Evolutionary conservation across 2,329 filamentous ascomycete species (phyloP).

Genomic region (Botrytis hyacinthi): DNA sequence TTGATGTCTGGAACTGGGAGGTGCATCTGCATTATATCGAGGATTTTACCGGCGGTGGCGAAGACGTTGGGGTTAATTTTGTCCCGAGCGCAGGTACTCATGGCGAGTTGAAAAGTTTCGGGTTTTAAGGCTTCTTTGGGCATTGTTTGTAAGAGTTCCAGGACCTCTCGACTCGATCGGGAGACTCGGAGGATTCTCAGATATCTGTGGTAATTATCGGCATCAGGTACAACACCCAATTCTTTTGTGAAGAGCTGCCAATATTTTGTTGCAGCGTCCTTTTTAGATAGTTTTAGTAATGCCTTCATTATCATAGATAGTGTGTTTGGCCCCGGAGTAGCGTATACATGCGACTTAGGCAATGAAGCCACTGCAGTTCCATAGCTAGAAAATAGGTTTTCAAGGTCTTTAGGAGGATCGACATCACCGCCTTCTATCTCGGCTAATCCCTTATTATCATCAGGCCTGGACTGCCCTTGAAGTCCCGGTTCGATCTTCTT

Average conservation of each 20-base stretch:
- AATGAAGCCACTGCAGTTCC: neutral
- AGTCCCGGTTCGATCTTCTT: conserved; percentile 16
- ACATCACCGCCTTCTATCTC: neutral
- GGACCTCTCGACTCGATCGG: conserved; percentile 61
- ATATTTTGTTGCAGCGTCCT: conserved; percentile 66
- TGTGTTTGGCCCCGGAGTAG: conserved; percentile 52
- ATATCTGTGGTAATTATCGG: conserved; percentile 66
- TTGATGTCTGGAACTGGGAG: conserved; percentile 49
- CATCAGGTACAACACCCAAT: conserved; percentile 67
- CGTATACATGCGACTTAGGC: conserved; percentile 37
- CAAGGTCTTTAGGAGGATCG: neutral
- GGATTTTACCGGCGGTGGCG: conserved; percentile 59
- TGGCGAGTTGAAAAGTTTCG: conserved; percentile 67
- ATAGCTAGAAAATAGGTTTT: conserved; percentile 2
- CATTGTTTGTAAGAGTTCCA: conserved; percentile 57
- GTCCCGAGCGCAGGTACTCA: conserved; percentile 73
- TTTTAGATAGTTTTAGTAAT: conserved; percentile 58
- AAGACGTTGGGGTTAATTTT: conserved; percentile 71
- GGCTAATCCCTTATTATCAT: neutral
- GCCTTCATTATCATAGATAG: conserved; percentile 69
- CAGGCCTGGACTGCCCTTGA: conserved; percentile 1
- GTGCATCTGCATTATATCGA: conserved; percentile 59
- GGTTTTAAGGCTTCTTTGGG: conserved; percentile 45
- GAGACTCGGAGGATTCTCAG: conserved; percentile 64
- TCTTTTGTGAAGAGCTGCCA: conserved; percentile 69